A percentile compares a stretch with the other conserved stretches of the same genome.
Evolutionary conservation across 1,284 basidiomycete species (phyloP).

Genomic region (Cryptococcus sp.): DNA sequence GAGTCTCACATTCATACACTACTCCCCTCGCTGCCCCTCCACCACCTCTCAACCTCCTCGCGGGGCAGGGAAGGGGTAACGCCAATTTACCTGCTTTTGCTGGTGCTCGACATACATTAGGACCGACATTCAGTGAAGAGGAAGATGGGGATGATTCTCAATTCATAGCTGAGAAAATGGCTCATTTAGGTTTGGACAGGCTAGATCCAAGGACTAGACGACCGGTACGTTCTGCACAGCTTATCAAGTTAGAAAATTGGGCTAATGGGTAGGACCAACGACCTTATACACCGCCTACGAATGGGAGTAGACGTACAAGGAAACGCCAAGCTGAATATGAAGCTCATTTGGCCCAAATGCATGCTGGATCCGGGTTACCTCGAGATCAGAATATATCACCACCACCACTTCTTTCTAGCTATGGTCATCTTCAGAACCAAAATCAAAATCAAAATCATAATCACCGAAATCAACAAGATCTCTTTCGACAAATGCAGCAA

Average conservation of each 20-base stretch:
- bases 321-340: no score
- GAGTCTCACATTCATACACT: slow-evolving; percentile 3
- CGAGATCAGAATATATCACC: no score
- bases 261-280: no score
- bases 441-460: background rate
- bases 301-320: no score
- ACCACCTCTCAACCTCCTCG: slow-evolving; percentile 14
- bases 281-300: no score
- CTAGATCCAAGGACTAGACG: no score
- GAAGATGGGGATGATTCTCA: slow-evolving; percentile 43
- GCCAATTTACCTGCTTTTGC: slow-evolving; percentile 17
- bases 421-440: background rate
- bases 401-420: no score
- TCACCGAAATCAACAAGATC: background rate
- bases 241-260: no score
- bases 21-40: slow-evolving; percentile 22
- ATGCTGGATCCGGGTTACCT: no score
- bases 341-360: no score
- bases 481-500: background rate
- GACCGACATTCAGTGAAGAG: slow-evolving; percentile 41
- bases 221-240: no score
- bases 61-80: slow-evolving; percentile 10
- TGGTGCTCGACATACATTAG: slow-evolving; percentile 36
- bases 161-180: slow-evolving; percentile 41
- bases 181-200: slow-evolving; percentile 28